Evolutionary conservation across 1,139 yeast genomes (phyloP).

Genomic region (Suhomyces taliae): DNA sequence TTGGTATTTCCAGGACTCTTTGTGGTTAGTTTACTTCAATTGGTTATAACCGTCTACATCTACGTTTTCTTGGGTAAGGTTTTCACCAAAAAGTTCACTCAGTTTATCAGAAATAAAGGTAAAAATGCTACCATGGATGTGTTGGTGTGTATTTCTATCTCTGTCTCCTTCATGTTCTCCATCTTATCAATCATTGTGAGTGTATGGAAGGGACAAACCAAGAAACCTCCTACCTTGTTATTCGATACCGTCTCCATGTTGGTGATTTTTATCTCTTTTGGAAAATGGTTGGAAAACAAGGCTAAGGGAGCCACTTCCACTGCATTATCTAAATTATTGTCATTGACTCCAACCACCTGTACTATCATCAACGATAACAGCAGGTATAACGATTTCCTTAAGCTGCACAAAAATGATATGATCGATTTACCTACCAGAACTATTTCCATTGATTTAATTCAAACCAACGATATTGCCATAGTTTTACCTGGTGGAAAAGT

Average conservation of each 20-base stretch:
- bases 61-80: constrained; percentile 66
- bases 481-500: constrained; percentile 84
- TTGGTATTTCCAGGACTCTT: constrained; percentile 53
- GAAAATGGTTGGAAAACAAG: constrained; percentile 86
- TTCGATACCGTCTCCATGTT: constrained; percentile 91
- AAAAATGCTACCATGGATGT: constrained; percentile 91
- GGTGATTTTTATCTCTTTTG: constrained; percentile 77
- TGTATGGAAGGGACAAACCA: constrained; percentile 36
- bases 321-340: constrained; percentile 76
- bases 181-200: constrained; percentile 53
- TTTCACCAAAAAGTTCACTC: constrained; percentile 64
- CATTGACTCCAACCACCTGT: constrained; percentile 80
- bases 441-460: constrained; percentile 74
- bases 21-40: constrained; percentile 60
- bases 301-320: constrained; percentile 95
- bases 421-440: constrained; percentile 19
- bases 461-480: constrained; percentile 72
- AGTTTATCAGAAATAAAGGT: constrained; percentile 64
- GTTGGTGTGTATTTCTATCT: constrained; percentile 78
- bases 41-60: constrained; percentile 61
- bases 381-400: constrained; percentile 24
- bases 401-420: constrained; percentile 11
- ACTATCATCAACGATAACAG: constrained; percentile 51
- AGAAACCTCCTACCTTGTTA: constrained; percentile 64
- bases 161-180: constrained; percentile 76